Base-by-base conservation (phyloP, 352 stramenopile species). In the Phytophthora lateralis region DNA sequence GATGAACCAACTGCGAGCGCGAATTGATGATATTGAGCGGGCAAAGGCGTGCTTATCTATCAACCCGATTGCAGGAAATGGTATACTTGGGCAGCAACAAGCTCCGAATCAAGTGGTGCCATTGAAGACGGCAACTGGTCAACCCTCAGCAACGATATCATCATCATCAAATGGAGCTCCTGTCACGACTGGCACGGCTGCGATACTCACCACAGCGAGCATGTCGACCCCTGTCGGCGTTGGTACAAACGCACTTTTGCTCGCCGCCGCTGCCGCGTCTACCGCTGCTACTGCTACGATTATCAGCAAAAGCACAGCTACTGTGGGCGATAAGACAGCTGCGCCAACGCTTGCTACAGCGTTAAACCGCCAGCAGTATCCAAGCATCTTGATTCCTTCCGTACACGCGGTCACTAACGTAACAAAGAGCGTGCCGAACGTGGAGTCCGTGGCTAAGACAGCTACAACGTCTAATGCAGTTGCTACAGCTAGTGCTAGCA, bases 11-110 rank as follows among this genome's bases (percentile, higher is more conserved):
- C 63, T 96, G 34, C 72, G 75, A 17, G 55, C 70, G 4, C 66
- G 79, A 15, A 89, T 93, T 30, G 85, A 93, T n/a, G 82, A 90
- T 32, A 86, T 91, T 20, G 82, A 92, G 46, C 70, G 73, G 20
- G 73, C 75, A 11, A 93, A 88, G 45, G 69, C 69, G 12, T 82
- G 68, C n/a, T 77, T 89, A 32, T 63, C 74, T 9, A 63, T 80
- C 11, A 72, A 55, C 17, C 53, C 75, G 35, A 55, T 60, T 20
- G 48, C 55, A 27, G 52, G 47, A 37, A 73, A 55, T 53, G 44
- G 47, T 17, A 35, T 42, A 30, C 10, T 52, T 44, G 47, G 45
- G 15, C 54, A 66, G 18, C 59, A 68, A 11, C 54, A 61, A 52
- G 12, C 21, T 18, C 45, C 58, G n/a, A 50, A 41, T 15, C 41